Evolutionary conservation across 192 early-diverging fungal genomes (phyloP), one percentile per base, ranked within the genome.

Genomic region (Umbelopsis vinacea): DNA sequence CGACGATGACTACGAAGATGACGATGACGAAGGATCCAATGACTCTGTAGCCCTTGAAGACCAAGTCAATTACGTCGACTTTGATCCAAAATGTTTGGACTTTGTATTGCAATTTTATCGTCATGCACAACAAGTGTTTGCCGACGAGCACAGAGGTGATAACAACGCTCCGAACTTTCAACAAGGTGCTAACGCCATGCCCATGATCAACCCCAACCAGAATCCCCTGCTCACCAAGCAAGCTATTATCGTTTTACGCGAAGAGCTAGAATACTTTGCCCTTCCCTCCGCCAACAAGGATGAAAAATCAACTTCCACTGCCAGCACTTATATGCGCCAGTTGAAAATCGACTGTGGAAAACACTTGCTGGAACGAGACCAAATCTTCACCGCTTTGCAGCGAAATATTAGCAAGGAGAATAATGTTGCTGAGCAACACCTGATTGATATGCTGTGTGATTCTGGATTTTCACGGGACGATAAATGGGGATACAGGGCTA

Each of bases 401-500:
- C 85, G 90, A 21, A 92, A 90, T 46, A 91, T 92, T 78, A 88
- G 90, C 69, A 86, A 84, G 55, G 83, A 86, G 55, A 88, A 88
- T 46, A 86, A 88, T 47, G 79, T 84, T 22, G 86, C 84, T 10
- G 87, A 94, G 69, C 92, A 92, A 75, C 92, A 94, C 83, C 82
- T 94, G 29, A 92, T 94, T 45, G 91, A 92, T 70, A 91, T 94
- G 89, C 84, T 94, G 35, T 92, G 91, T 71, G 83, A 91, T 50
- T 89, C 90, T 46, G 92, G 91, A 19, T 94, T 94, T 70, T 84
- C 89, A 26, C 79, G 85, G 45, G 83, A 89, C 38, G 90, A 90
- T 50, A 79, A 85, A 46, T 94, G 92, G 92, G 89, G 88, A 2
- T 91, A 91, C 74, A 88, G 92, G 38, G 84, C 85, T 43, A 80